phyloP scores from a whole-genome alignment of 805 yeast species.

The Sugiyamaella lignohabitans region DNA sequence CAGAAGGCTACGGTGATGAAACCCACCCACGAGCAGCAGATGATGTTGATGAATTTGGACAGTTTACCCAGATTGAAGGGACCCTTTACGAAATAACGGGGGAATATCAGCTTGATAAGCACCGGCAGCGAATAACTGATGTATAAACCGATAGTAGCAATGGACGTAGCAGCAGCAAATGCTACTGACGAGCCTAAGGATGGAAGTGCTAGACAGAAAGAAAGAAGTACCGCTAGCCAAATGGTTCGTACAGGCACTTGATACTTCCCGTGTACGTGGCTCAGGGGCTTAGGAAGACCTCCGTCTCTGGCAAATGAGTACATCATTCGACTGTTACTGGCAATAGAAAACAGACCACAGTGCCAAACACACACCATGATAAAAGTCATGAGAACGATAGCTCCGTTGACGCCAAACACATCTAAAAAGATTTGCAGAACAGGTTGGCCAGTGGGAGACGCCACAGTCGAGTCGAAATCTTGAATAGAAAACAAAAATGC shows the following conservation, averaged over 20 bases:
- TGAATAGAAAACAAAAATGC: conserved; percentile 48
- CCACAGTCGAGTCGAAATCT: conserved; percentile 32
- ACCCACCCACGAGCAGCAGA: conserved; percentile 45
- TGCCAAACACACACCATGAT: conserved; percentile 21
- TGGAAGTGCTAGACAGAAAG: conserved; percentile 47
- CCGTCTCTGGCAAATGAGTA: conserved; percentile 71
- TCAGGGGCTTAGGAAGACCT: conserved; percentile 57
- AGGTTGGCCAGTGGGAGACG: conserved; percentile 41
- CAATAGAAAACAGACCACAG: conserved; percentile 19
- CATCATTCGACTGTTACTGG: conserved; percentile 49
- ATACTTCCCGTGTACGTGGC: conserved; percentile 48
- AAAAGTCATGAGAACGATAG: conserved; percentile 13
- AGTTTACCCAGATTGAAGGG: conserved; percentile 54
- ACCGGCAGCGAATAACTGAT: conserved; percentile 60
- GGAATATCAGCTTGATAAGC: conserved; percentile 44
- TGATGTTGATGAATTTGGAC: conserved; percentile 40
- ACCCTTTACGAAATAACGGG: conserved; percentile 53
- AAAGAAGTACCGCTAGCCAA: conserved; percentile 43
- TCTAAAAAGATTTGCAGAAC: conserved; percentile 38
- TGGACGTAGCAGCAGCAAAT: conserved; percentile 62
- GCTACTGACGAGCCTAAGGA: conserved; percentile 55
- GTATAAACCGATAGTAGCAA: conserved; percentile 55
- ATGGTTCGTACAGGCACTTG: conserved; percentile 63
- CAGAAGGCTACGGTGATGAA: conserved; percentile 52
- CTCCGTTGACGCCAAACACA: conserved; percentile 26